A percentile compares a stretch with the other conserved stretches of the same genome.
These are phyloP conservation scores for Microascus cirrosus DNA, from an alignment of 2,329 filamentous ascomycete genomes.

Conservation along the genomic window DNA sequence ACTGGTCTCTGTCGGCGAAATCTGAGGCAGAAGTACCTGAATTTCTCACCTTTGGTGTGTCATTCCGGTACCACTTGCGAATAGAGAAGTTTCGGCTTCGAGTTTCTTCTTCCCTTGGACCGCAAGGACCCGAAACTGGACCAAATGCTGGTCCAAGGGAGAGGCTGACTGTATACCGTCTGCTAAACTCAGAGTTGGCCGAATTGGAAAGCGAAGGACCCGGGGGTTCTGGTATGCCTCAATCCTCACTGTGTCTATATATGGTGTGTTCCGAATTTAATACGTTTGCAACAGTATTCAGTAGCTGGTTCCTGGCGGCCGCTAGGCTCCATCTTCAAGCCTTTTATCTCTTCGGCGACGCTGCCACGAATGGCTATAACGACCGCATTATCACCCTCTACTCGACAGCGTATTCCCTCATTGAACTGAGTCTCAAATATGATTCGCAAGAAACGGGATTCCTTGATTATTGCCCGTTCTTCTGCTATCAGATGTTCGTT, in stretches of 20 bases:
- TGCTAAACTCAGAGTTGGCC: background rate
- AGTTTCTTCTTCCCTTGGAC: background rate
- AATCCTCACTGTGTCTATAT: background rate
- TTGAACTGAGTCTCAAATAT: background rate
- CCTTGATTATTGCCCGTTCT: background rate
- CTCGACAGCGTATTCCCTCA: background rate
- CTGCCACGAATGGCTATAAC: background rate
- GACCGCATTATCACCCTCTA: background rate
- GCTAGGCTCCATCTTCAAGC: background rate
- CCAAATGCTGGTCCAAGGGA: too few species aligned
- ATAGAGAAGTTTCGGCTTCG: background rate
- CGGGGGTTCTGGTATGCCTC: background rate
- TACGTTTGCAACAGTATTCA: background rate
- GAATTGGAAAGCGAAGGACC: background rate
- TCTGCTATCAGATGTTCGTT: background rate
- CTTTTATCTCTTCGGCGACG: background rate
- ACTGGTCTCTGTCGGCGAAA: background rate
- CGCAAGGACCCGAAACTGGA: too few species aligned
- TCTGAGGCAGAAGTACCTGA: background rate
- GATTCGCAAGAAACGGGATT: background rate
- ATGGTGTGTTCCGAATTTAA: background rate
- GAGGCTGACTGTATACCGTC: background rate
- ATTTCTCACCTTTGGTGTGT: background rate
- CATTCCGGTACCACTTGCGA: background rate
- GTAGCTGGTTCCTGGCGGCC: background rate